Base-by-base conservation (phyloP, 768 basidiomycete genomes). In the Podaxis mareebaensis region DNA sequence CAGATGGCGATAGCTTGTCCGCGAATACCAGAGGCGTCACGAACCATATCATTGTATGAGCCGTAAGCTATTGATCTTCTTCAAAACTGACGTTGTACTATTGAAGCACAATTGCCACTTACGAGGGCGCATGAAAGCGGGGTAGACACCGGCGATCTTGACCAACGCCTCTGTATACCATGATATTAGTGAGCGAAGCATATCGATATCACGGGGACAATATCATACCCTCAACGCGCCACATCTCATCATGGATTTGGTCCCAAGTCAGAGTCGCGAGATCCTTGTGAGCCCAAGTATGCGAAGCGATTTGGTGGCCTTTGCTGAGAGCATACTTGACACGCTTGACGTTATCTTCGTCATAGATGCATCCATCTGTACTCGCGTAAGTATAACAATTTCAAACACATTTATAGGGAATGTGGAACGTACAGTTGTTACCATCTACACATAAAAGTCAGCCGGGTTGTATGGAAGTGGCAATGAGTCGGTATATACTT, bases 111-210 rank as follows among this genome's bases (percentile, higher is more conserved):
- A 33, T 44, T 20, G 33, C 8, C 12, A 68, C 75, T 60, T 67
- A 78, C 77, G 79, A 54, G 79, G 78, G 39, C 79, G 74, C 67
- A 74, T 75, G 58, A 78, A 77, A n/a, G 78, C 79, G 3, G 79
- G 79, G 13, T 66, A 67, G 39, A 71, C 71, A 38, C 79, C 79
- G 3, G 73, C 65, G 60, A 81, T 78, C 58, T 74, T 75, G 42
- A 69, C 64, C 15, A 80, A 62, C 2, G 79, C 79, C 68, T 77
- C 79, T 79, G 55, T 8, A 59, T 20, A 49, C 11, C 26, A n/a
- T 48, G 12, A 33, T 6, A 63, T 58, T 13, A n/a, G 20, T n/a
- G 57, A 40, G 44, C 10, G 17, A 42, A 39, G 28, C n/a, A 55
- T n/a, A 17, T 38, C n/a, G 12, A 39, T 7, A 15, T 30, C 20